Percentiles rank a stretch among this genome's conserved stretches.
phyloP scores from a whole-genome alignment of 305 asterid species.

The Fraxinus platypoda region DNA sequence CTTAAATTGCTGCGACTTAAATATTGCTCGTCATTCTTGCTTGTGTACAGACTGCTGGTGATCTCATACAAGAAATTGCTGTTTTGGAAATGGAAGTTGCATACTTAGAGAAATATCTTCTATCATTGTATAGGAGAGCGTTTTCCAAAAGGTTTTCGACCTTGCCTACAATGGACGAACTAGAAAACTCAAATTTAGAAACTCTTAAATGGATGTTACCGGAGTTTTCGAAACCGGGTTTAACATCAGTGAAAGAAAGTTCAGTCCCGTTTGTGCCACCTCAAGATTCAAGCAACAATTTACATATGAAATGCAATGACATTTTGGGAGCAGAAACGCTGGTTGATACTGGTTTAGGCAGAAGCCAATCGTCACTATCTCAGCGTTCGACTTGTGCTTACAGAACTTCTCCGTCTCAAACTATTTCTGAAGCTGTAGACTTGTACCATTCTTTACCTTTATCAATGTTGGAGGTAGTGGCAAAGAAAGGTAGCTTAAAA shows the following conservation, averaged over 20 bases:
- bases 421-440: conserved; percentile 48
- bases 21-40: neutral
- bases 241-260: conserved; percentile 29
- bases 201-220: conserved; percentile 18
- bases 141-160: conserved; percentile 44
- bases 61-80: conserved; percentile 71
- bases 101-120: conserved; percentile 75
- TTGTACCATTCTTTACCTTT: conserved; percentile 79
- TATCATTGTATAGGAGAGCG: conserved; percentile 58
- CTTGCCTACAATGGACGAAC: conserved; percentile 30
- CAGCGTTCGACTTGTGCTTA: conserved; percentile 60
- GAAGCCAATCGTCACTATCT: conserved; percentile 87
- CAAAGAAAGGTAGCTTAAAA: neutral
- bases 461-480: conserved; percentile 78
- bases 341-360: conserved; percentile 53
- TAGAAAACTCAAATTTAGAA: conserved; percentile 18
- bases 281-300: conserved; percentile 23
- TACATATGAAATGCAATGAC: conserved; percentile 23
- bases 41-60: conserved; percentile 60
- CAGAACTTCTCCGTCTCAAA: conserved; percentile 43
- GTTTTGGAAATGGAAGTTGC: conserved; percentile 68
- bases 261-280: conserved; percentile 20
- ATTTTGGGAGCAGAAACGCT: conserved; percentile 42
- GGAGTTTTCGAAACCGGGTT: conserved; percentile 27
- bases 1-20: neutral